Evolutionary conservation across 1,139 yeast species (phyloP), one percentile per base, ranked within the genome.

Genomic region (Maudiozyma humilis): DNA sequence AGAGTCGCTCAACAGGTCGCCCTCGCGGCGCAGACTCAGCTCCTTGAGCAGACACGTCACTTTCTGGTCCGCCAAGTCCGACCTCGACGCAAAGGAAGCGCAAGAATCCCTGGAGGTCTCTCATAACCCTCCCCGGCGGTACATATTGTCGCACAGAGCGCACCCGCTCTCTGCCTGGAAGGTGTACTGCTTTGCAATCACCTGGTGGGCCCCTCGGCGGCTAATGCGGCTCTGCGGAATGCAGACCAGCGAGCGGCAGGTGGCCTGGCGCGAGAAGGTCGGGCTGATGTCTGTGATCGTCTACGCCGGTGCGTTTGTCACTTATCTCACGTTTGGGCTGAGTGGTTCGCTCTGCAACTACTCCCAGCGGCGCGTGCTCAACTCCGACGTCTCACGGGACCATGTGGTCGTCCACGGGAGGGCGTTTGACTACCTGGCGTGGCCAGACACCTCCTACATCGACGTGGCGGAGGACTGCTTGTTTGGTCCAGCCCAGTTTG

Each of bases 211-310:
- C 2, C 95, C 96, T 1, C 75, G 82, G 2, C 82, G 89, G 0
- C 51, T 89, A 30, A 67, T 91, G 57, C 25, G 19, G 41, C 63
- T 83, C 44, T 84, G 78, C 64, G 97, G 97, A 3, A 75, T 89
- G 73, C 75, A 75, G 35, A 80, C 85, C 25, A 78, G 78, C 54
- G 88, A 80, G 42, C 77, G 95, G 51, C 96, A 87, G 62, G 78
- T 79, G 70, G 97, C 97, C 0, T 91, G 98, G 98, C 75, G 97
- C 61, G 98, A 91, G 62, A 91, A 91, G 62, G 82, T 89, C 38
- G 97, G 86, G 1, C 72, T 91, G 44, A 72, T 91, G 44, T 73
- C 93, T 2, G 72, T 88, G 49, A 87, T 91, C 56, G 54, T 82
- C 27, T 76, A 76, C 54, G 67, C 84, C 46, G 96, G 93, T 41